A percentile compares a stretch with the other conserved stretches of the same genome.
Conservation (phyloP, 176 grass and related monocot genomes). For the Hyparrhenia diplandra region DNA sequence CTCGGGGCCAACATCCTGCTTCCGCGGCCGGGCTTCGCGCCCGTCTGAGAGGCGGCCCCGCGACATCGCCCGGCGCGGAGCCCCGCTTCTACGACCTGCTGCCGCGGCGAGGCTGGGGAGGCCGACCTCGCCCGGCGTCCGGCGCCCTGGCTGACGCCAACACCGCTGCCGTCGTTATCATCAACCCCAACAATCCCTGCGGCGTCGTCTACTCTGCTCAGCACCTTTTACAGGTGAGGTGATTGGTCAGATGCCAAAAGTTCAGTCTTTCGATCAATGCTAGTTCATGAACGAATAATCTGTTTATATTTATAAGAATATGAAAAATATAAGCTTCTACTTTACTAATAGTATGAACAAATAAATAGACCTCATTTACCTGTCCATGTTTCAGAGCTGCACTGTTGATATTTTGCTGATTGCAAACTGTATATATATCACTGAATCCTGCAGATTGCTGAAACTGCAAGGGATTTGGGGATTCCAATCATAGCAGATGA, state of each 20-base stretch:
- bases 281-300: background rate
- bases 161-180: conserved; percentile 73
- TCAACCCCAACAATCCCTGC: conserved; percentile 91
- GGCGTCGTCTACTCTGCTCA: conserved; percentile 53
- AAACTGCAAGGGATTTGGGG: conserved; percentile 68
- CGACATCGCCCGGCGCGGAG: conserved; percentile 61
- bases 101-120: conserved; percentile 55
- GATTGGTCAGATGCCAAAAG: background rate
- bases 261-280: background rate
- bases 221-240: conserved; percentile 58
- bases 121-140: conserved; percentile 47
- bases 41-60: conserved; percentile 69
- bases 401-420: background rate
- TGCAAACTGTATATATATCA: background rate
- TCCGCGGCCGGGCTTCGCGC: conserved; percentile 69
- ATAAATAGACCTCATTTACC: background rate
- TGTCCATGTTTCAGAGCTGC: background rate
- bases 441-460: conserved; percentile 57
- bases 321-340: background rate
- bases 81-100: conserved; percentile 73
- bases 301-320: background rate
- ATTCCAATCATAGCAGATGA: conserved; percentile 87
- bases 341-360: background rate
- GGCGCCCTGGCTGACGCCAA: conserved; percentile 27
- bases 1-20: conserved; percentile 48